Base-by-base conservation (phyloP, 306 rosid species). In the Acacia crassicarpa region DNA sequence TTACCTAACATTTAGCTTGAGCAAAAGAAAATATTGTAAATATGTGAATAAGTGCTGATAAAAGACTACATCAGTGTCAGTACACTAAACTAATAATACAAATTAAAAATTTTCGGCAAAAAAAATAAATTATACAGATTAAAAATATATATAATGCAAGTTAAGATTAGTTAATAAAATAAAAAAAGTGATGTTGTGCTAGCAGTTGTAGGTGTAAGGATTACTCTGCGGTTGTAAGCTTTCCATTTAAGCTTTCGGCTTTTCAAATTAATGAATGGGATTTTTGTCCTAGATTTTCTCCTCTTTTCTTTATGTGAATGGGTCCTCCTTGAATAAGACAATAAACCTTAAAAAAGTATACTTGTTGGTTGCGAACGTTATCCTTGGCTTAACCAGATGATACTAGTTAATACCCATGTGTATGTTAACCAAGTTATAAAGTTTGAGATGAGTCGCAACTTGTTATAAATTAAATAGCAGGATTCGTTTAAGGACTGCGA, bases 311-410 rank as follows among this genome's bases (percentile, higher is more conserved):
- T 48, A 77, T 25, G 25, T 61, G 70, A 38, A 83, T 71, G 82
- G 75, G 74, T n/a, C 84, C 80, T 75, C 82, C 45, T 67, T 81
- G 80, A 81, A 74, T 81, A 84, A 81, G 90, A 87, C 90, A 87
- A 87, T 41, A 87, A 78, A 74, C 80, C 80, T 65, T n/a, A 4
- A 61, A 78, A 23, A 79, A 75, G 76, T 76, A 54, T 82, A 54
- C 9, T 19, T 25, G 81, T 79, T 87, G 72, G 78, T 84, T 45
- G 72, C 79, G 79, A 15, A 80, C n/a, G 80, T 78, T 78, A 25
- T 22, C 9, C 83, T 48, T 67, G 84, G 74, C 80, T 69, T 8
- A 72, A 54, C 19, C 7, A 32, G 6, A 80, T 72, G 77, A 72
- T 76, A 80, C 38, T 70, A n/a, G n/a, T n/a, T n/a, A 9, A 49